These are phyloP conservation scores for Clohesyomyces aquaticus DNA, from an alignment of 495 filamentous ascomycete genomes.

Conservation along the genomic window DNA sequence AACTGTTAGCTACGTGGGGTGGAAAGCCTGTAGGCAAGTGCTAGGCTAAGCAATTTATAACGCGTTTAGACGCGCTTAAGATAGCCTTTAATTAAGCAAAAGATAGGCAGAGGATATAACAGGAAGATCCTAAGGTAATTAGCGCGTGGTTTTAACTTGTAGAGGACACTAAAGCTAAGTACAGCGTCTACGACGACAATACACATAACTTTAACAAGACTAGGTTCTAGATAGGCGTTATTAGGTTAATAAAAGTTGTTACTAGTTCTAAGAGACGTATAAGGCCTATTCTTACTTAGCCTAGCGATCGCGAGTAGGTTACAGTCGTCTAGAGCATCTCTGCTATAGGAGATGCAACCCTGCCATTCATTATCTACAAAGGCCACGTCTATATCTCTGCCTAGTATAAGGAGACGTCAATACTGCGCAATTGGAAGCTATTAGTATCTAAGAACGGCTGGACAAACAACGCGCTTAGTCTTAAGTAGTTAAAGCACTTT, in stretches of 20 bases:
- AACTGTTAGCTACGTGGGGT: constrained; percentile 39
- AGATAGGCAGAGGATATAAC: constrained; percentile 45
- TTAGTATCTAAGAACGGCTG: not conserved
- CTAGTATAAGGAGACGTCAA: constrained; percentile 38
- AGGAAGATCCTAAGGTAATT: constrained; percentile 49
- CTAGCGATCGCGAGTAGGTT: constrained; percentile 49
- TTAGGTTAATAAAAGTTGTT: constrained; percentile 17
- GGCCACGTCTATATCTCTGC: constrained; percentile 36
- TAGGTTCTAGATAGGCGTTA: constrained; percentile 47
- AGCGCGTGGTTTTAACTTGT: constrained; percentile 46
- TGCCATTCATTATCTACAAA: constrained; percentile 36
- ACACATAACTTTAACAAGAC: constrained; percentile 55
- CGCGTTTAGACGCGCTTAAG: constrained; percentile 41
- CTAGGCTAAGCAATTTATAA: constrained; percentile 46
- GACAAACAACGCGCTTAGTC: constrained; percentile 2
- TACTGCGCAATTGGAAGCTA: constrained; percentile 37
- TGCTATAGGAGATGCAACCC: not conserved
- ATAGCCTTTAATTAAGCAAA: constrained; percentile 42
- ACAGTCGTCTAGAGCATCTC: constrained; percentile 46
- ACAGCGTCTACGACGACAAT: constrained; percentile 47
- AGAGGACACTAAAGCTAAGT: constrained; percentile 43
- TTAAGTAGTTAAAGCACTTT: not conserved
- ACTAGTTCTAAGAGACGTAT: constrained; percentile 30
- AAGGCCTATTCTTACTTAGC: constrained; percentile 38
- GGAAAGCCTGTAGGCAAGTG: constrained; percentile 37